Evolutionary conservation across 306 rosid species (phyloP).

Genomic region (Cicer yamashitae): DNA sequence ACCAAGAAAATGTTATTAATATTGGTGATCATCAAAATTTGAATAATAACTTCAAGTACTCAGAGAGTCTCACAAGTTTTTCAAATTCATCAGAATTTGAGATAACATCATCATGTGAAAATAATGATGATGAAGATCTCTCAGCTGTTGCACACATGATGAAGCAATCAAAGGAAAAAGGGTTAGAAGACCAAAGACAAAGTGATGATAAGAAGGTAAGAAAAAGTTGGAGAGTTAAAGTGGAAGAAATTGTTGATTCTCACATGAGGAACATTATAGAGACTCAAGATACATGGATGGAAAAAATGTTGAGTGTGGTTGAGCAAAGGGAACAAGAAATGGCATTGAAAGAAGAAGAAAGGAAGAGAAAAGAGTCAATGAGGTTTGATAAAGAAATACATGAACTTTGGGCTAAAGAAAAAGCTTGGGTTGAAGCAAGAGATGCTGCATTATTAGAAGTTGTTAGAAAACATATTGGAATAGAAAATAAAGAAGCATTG

Average conservation of each 20-base stretch:
- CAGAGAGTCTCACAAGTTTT: slow-evolving; percentile 57
- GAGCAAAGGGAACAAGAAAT: slow-evolving; percentile 67
- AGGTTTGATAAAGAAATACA: slow-evolving; percentile 58
- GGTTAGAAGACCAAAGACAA: background rate
- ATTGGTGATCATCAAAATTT: slow-evolving; percentile 14
- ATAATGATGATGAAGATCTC: slow-evolving; percentile 63
- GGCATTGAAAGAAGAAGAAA: slow-evolving; percentile 60
- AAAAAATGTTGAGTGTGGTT: slow-evolving; percentile 61
- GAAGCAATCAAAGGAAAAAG: slow-evolving; percentile 51
- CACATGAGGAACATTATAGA: slow-evolving; percentile 69
- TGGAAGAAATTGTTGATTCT: slow-evolving; percentile 63
- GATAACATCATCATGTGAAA: slow-evolving; percentile 63
- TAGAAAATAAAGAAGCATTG: slow-evolving; percentile 23
- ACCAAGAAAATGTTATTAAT: slow-evolving; percentile 36
- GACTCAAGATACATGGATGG: slow-evolving; percentile 77
- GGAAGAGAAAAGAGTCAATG: slow-evolving; percentile 61
- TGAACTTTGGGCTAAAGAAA: slow-evolving; percentile 73
- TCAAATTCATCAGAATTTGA: slow-evolving; percentile 71
- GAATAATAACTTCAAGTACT: slow-evolving; percentile 30
- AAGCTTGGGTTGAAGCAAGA: slow-evolving; percentile 72
- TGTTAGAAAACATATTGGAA: slow-evolving; percentile 52
- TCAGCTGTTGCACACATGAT: slow-evolving; percentile 54
- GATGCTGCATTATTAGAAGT: slow-evolving; percentile 67
- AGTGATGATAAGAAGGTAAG: slow-evolving; percentile 34
- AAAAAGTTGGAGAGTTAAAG: slow-evolving; percentile 60